Conservation (phyloP, 345 rosid species). For the Acer campestre region DNA sequence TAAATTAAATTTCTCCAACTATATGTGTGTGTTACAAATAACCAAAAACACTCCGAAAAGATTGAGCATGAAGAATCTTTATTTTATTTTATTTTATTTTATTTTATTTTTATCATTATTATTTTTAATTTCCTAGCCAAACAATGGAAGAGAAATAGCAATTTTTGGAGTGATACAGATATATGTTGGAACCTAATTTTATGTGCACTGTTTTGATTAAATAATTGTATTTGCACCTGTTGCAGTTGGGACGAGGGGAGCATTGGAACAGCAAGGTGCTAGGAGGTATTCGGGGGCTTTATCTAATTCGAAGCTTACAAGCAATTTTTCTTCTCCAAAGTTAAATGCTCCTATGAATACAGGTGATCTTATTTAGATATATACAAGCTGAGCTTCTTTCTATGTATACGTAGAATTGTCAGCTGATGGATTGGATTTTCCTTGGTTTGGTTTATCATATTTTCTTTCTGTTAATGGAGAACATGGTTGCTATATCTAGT, state of each 20-base stretch:
- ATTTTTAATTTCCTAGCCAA: neutral
- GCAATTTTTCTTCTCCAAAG: constrained; percentile 50
- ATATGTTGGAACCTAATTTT: neutral
- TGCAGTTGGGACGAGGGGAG: constrained; percentile 57
- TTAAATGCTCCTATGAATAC: constrained; percentile 42
- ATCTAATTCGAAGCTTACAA: constrained; percentile 46
- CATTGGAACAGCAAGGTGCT: constrained; percentile 48
- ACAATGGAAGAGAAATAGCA: neutral
- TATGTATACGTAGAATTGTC: neutral
- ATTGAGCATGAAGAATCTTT: too few species aligned
- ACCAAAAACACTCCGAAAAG: neutral
- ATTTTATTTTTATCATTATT: too few species aligned
- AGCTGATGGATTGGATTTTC: neutral
- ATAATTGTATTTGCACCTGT: neutral
- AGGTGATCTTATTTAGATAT: constrained; percentile 31
- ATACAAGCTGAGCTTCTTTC: neutral
- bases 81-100: too few species aligned
- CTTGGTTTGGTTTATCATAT: neutral
- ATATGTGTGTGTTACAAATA: neutral
- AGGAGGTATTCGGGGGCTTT: constrained; percentile 49
- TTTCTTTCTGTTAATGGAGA: neutral
- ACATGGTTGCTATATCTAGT: too few species aligned
- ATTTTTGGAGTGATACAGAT: neutral
- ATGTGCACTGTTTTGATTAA: neutral
- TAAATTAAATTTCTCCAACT: neutral